Evolutionary conservation across 2,329 filamentous ascomycete species (phyloP).

Genomic region (Monilinia polystroma): DNA sequence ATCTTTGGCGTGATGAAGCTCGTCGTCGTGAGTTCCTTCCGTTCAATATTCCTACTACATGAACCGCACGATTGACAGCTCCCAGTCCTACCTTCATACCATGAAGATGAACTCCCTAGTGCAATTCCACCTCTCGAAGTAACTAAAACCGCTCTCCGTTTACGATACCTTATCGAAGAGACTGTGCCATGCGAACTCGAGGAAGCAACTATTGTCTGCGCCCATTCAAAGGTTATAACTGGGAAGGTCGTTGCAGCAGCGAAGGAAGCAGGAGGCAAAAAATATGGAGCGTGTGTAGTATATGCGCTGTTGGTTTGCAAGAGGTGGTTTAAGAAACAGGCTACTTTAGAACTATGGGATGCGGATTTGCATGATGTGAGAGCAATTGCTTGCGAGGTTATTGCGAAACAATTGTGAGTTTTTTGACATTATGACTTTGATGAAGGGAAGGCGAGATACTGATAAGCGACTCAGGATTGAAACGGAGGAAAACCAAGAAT

Average conservation of each 20-base stretch:
- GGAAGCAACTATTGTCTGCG: conserved; percentile 67
- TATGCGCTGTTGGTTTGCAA: conserved; percentile 44
- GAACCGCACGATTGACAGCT: neutral
- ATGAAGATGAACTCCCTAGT: conserved; percentile 58
- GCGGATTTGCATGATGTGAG: conserved; percentile 77
- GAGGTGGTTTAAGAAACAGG: conserved; percentile 76
- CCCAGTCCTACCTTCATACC: conserved; percentile 64
- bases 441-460: conserved; percentile 37
- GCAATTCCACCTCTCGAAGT: conserved; percentile 76
- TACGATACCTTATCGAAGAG: conserved; percentile 88
- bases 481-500: conserved; percentile 72
- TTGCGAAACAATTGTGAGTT: conserved; percentile 72
- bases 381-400: conserved; percentile 81
- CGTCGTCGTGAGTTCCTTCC: conserved; percentile 31
- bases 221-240: conserved; percentile 86
- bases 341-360: conserved; percentile 84
- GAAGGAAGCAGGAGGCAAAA: conserved; percentile 72
- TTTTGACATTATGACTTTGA: neutral
- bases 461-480: conserved; percentile 65
- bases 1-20: conserved; percentile 37
- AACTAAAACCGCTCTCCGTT: conserved; percentile 82
- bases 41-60: neutral
- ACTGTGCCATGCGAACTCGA: conserved; percentile 89
- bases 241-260: conserved; percentile 75
- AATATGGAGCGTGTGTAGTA: conserved; percentile 73